Evolutionary conservation across 2,329 filamentous ascomycete genomes (phyloP), one percentile per base, ranked within the genome.

Genomic region (Penicillium aurantiogriseum): DNA sequence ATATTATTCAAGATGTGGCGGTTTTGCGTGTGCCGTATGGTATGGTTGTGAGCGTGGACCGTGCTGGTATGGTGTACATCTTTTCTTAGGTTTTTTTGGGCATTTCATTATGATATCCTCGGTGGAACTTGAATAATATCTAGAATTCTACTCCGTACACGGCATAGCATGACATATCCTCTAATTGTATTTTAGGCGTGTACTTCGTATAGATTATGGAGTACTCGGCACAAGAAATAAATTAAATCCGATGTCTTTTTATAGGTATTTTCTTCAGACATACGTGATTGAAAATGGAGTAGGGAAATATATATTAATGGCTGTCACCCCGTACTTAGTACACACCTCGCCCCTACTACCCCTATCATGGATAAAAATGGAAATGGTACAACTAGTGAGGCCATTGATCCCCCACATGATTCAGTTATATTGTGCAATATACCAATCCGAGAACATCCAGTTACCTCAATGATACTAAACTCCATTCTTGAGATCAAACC

Each of bases 21-120:
- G 78, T 97, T 69, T 75, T 99, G 65, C 91, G 97, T 78, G 82
- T 85, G 63, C 94, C 94, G 25, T 97, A 96, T 74, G 89, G 89
- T 5, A 97, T 97, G 91, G 89, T 92, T 35, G 82, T 97, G 49
- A 95, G 90, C 64, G 92, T 89, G 53, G 94, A 99, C 79, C 82
- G 93, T 66, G 90, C 88, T 39, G 94, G 94, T 0, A 88, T 93
- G 72, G 86, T 97, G 45, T 96, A 94, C 80, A 87, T 97, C 52
- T 96, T 72, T 83, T 85, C 71, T 87, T 54, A 61, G 48, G 5
- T 15, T 10, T 38, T 42, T 8, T n/a, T 9, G 9, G 17, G 5
- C 23, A 11, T 44, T n/a, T 17, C 9, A 29, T 33, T 43, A 29
- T 43, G 44, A 55, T 44, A 23, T 48, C 29, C 5, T 21, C 1